Evolutionary conservation across 2,329 filamentous ascomycete species (phyloP), one percentile per base, ranked within the genome.

Genomic region (Fusarium virguliforme): DNA sequence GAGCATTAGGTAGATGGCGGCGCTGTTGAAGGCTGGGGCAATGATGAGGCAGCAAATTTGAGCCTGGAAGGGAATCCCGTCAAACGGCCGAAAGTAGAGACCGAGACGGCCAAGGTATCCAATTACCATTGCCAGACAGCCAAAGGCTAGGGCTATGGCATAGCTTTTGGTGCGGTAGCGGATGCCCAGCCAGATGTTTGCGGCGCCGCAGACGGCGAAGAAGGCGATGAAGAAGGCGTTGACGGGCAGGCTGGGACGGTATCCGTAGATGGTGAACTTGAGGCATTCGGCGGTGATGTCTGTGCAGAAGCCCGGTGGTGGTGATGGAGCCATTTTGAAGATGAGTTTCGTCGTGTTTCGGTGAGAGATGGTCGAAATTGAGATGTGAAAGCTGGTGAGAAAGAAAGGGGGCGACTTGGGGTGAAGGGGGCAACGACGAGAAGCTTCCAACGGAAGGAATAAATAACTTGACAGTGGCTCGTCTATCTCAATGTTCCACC

Each of bases 21-120:
- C 64, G 13, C 64, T 66, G 48, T 66, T 66, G 15, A 66, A 66
- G 1, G 64, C 64, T 1, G 64, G 64, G 1, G 60, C 41, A 32
- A 66, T 66, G 22, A 66, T 66, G 15, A 66, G 64, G 35, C 64
- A 66, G 55, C 64, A 64, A 4, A 66, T 40, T 8, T 66, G 64
- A 8, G 40, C 56, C 34, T 60, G 55, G 18, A 66, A 66, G 4
- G 64, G 56, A 13, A 64, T 60, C 10, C 46, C 9, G 34, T 41
- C 32, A 9, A 66, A 66, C 4, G 64, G 64, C 8, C 43, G 32
- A 28, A 37, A 54, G 34, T 54, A 12, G 6, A 54, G 34, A 12
- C 18, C 30, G 2, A 54, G 22, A n/a, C 51, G 51, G 5, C 51
- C 34, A 7, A 35, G 32, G n/a, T 54, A 54, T 3, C 51, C 51